These are phyloP conservation scores for Stylosanthes scabra DNA, from an alignment of 331 rosid genomes.

Conservation along the genomic window DNA sequence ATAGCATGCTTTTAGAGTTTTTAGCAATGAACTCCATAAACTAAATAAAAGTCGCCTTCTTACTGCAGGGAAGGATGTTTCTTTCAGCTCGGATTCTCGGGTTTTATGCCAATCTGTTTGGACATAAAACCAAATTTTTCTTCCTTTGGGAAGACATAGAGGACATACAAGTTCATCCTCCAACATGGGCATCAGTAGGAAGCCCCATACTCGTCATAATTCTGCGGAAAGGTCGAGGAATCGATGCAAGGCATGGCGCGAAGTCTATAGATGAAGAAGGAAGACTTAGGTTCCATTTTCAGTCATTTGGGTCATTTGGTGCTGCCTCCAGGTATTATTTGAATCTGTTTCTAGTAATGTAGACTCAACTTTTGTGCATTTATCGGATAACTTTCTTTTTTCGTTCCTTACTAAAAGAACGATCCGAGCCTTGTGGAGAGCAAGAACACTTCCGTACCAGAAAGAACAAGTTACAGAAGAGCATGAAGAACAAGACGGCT, in stretches of 20 bases:
- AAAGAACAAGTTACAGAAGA: slow-evolving; percentile 60
- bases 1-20: neutral
- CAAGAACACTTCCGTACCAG: slow-evolving; percentile 63
- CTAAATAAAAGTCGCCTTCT: slow-evolving; percentile 24
- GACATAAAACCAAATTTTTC: slow-evolving; percentile 90
- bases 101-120: slow-evolving; percentile 78
- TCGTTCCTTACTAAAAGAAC: slow-evolving; percentile 51
- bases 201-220: slow-evolving; percentile 77
- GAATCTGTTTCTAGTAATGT: neutral
- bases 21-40: slow-evolving; percentile 3
- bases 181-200: slow-evolving; percentile 74
- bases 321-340: slow-evolving; percentile 71
- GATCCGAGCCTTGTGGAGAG: slow-evolving; percentile 82
- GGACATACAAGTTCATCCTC: slow-evolving; percentile 72
- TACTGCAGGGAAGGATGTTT: slow-evolving; percentile 78
- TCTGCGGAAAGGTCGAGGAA: slow-evolving; percentile 70
- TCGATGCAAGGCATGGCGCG: slow-evolving; percentile 85
- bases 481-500: slow-evolving; percentile 63
- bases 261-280: slow-evolving; percentile 90
- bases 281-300: slow-evolving; percentile 84
- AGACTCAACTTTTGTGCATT: slow-evolving; percentile 4
- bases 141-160: slow-evolving; percentile 97
- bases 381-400: neutral
- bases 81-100: slow-evolving; percentile 89
- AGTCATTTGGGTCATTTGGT: slow-evolving; percentile 77